Evolutionary conservation across 176 grass and related monocot species (phyloP).

Genomic region (Chloris gayana): DNA sequence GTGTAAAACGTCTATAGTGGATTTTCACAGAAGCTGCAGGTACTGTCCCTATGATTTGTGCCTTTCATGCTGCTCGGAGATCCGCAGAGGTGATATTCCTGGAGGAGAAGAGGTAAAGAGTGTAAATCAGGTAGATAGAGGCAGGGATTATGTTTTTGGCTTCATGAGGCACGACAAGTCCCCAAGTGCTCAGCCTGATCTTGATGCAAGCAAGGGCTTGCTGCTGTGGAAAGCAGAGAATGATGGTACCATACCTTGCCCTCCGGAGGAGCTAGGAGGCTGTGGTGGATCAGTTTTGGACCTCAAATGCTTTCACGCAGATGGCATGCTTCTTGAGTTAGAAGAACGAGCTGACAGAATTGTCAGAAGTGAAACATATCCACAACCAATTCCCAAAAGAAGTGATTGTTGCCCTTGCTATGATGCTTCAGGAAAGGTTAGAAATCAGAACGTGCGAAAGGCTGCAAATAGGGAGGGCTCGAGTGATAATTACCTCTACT

Average conservation of each 20-base stretch:
- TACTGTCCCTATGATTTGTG: background rate
- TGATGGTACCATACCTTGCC: constrained; percentile 77
- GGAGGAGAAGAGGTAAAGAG: constrained; percentile 43
- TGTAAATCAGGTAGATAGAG: constrained; percentile 33
- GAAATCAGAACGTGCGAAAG: constrained; percentile 21
- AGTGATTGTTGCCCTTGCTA: constrained; percentile 41
- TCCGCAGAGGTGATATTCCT: constrained; percentile 53
- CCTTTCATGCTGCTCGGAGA: constrained; percentile 54
- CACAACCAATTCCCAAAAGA: constrained; percentile 4
- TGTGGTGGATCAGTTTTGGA: constrained; percentile 51
- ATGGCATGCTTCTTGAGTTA: constrained; percentile 42
- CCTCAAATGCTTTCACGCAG: constrained; percentile 45
- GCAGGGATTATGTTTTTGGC: constrained; percentile 50
- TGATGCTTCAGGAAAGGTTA: constrained; percentile 20
- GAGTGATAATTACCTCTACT: too few relatives aligned
- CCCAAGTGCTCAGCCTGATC: background rate
- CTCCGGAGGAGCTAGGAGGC: constrained; percentile 57
- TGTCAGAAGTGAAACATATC: constrained; percentile 31
- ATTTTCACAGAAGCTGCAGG: background rate
- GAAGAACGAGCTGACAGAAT: constrained; percentile 49
- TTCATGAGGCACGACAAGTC: background rate
- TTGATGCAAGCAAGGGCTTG: background rate
- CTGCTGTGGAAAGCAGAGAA: constrained; percentile 50
- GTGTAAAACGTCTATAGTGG: background rate
- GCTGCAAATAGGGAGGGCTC: too few relatives aligned